Evolutionary conservation across 2,329 filamentous ascomycete genomes (phyloP), one percentile per base, ranked within the genome.

Genomic region (Colletotrichum karsti): DNA sequence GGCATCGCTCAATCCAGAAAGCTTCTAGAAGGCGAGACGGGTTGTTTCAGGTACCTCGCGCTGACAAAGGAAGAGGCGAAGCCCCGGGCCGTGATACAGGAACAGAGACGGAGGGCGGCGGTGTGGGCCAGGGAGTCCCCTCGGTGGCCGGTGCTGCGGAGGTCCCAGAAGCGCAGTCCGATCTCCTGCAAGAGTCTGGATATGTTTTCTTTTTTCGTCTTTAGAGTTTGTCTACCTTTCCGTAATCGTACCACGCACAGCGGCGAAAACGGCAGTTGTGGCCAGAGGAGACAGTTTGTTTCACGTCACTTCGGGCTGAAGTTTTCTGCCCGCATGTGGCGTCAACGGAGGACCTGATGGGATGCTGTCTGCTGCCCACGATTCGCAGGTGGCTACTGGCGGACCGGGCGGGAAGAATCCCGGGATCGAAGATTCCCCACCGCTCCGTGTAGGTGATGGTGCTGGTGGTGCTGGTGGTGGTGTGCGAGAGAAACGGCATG

Each of bases 11-110:
- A 64, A 64, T 39, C 28, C 44, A 37, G 64, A 22, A 67, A 53
- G 37, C 60, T 67, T 67, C 64, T 64, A 67, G 64, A 67, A 67
- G n/a, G 60, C 44, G 22, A 58, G 46, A 53, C 37, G 33, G 28
- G 30, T 46, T 30, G 64, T 58, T 64, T 58, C 60, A 67, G 53
- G 18, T 18, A 48, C 46, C 10, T 64, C 18, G 35, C 9, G 53
- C 51, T 58, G 44, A 64, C 53, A 58, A 48, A 33, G 39, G 56
- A 10, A 13, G 22, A 28, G 24, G 41, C 51, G 51, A 55, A 20
- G 51, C 20, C 48, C 33, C 24, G 18, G 24, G 28, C 46, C 28
- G 24, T 24, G 18, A 50, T 28, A 28, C 24, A 28, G 18, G 26
- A 39, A 39, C 18, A 39, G 22, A 54, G 51, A 54, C 12, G n/a